These are phyloP conservation scores for Eucalyptus grandis DNA, from an alignment of 345 rosid genomes.

Conservation along the genomic window DNA sequence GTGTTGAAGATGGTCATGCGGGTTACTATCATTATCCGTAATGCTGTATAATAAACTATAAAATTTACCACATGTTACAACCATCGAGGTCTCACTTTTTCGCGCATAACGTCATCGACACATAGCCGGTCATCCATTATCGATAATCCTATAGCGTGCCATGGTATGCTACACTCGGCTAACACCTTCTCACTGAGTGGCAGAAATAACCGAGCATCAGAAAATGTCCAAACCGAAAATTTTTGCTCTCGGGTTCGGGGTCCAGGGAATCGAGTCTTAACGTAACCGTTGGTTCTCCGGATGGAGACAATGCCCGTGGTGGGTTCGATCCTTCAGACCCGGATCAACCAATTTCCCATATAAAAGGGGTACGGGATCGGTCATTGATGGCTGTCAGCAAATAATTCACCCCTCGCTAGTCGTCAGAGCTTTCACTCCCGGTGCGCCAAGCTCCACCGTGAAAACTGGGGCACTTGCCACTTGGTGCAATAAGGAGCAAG, in stretches of 20 bases:
- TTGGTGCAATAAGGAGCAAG: background rate
- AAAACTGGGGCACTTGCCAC: background rate
- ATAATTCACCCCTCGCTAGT: background rate
- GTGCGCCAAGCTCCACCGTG: background rate
- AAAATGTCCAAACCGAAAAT: background rate
- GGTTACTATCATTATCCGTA: background rate
- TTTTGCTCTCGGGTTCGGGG: background rate
- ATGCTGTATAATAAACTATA: rapidly evolving
- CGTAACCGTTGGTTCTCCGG: background rate
- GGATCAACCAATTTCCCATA: background rate
- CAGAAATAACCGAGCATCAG: background rate
- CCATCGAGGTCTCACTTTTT: background rate
- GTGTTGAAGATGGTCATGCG: background rate
- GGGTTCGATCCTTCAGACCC: background rate
- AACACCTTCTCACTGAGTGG: background rate
- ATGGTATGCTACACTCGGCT: background rate
- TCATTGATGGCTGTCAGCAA: background rate
- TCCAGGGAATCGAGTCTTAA: background rate
- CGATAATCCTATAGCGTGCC: background rate
- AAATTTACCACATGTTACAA: background rate
- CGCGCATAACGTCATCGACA: rapidly evolving
- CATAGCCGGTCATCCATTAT: background rate
- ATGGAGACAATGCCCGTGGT: background rate
- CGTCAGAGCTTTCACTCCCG: background rate
- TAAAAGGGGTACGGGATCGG: rapidly evolving